Conservation (phyloP, 2,329 filamentous ascomycete genomes). For the Fusarium poae region DNA sequence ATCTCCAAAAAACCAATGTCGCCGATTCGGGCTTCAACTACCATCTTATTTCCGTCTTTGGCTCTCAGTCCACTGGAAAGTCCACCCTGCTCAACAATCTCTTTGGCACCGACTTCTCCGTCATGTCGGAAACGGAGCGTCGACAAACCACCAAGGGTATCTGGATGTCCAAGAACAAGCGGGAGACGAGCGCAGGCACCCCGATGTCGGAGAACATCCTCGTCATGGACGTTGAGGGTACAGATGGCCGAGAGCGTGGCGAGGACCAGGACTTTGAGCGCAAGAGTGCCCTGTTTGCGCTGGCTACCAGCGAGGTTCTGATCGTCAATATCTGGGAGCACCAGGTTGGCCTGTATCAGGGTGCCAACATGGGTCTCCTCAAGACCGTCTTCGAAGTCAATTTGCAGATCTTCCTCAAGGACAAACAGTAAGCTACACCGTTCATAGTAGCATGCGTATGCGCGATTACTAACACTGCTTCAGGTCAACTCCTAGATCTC, state of each 20-base stretch:
- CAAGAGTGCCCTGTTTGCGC: constrained; percentile 96
- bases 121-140: constrained; percentile 95
- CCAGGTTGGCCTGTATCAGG: constrained; percentile 97
- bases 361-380: constrained; percentile 97
- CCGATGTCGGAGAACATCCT: constrained; percentile 97
- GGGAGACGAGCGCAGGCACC: constrained; percentile 61
- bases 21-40: constrained; percentile 97
- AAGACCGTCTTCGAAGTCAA: constrained; percentile 99
- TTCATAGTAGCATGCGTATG: constrained; percentile 2
- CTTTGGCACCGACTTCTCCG: constrained; percentile 95
- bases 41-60: constrained; percentile 98
- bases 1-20: constrained; percentile 83
- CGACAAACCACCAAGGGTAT: constrained; percentile 99
- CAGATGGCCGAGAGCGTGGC: constrained; percentile 93
- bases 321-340: constrained; percentile 99
- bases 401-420: constrained; percentile 94
- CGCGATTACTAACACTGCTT: constrained; percentile 40
- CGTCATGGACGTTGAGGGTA: constrained; percentile 99
- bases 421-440: constrained; percentile 77
- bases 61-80: constrained; percentile 98
- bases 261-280: constrained; percentile 99
- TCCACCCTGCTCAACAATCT: constrained; percentile 96
- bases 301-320: constrained; percentile 96
- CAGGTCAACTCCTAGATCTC: constrained; percentile 86
- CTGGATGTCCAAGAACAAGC: constrained; percentile 99